Percentiles rank a stretch among this genome's conserved stretches.
Evolutionary conservation across 164 flowering plant genomes (phyloP).

Genomic region (Aristolochia californica): DNA sequence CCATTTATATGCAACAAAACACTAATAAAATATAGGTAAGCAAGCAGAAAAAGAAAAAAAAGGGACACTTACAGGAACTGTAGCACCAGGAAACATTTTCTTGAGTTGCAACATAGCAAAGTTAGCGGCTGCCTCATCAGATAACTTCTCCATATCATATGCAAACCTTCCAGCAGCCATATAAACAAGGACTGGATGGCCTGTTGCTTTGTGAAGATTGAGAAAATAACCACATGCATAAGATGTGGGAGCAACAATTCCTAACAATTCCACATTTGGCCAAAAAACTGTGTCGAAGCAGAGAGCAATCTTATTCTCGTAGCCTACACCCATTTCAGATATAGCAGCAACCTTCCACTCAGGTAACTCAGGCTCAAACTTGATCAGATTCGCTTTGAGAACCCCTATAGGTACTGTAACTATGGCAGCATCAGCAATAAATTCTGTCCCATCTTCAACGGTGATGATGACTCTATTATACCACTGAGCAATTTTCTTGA

Average conservation of each 20-base stretch:
- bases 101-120: constrained; percentile 79
- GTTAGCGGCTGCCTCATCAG: constrained; percentile 51
- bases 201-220: constrained; percentile 90
- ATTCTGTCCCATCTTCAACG: constrained; percentile 47
- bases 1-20: neutral
- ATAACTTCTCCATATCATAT: constrained; percentile 65
- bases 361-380: constrained; percentile 72
- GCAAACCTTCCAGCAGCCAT: constrained; percentile 94
- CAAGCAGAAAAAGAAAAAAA: constrained; percentile 1
- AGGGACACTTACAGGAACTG: constrained; percentile 77
- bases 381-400: constrained; percentile 67
- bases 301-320: constrained; percentile 83
- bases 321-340: constrained; percentile 77
- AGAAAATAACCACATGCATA: constrained; percentile 86
- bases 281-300: constrained; percentile 64
- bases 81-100: constrained; percentile 73
- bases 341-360: constrained; percentile 76
- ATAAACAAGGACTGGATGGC: constrained; percentile 81
- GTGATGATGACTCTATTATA: constrained; percentile 47
- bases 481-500: constrained; percentile 40
- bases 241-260: constrained; percentile 70
- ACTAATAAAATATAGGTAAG: neutral
- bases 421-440: constrained; percentile 75
- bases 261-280: constrained; percentile 80
- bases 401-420: constrained; percentile 84